Percentiles rank a stretch among this genome's conserved stretches.
phyloP scores from a whole-genome alignment of 192 early-diverging fungal genomes.

The Entomortierella lignicola region DNA sequence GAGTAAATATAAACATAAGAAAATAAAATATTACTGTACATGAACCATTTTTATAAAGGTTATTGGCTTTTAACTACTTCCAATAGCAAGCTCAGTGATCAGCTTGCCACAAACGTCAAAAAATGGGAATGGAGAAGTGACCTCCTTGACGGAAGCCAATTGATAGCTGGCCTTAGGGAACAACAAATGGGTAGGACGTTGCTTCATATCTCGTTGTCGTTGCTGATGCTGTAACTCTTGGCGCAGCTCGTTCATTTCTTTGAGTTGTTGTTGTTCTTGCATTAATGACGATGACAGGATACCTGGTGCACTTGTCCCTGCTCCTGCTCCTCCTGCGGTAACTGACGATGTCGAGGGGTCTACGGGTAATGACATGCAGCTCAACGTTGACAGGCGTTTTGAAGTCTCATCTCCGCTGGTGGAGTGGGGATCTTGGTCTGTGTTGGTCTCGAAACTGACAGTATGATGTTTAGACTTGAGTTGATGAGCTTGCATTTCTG shows the following conservation, averaged over 20 bases:
- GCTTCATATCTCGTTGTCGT: conserved; percentile 40
- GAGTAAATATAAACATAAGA: neutral
- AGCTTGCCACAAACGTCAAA: conserved; percentile 95
- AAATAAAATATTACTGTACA: too few species aligned
- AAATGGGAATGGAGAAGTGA: conserved; percentile 84
- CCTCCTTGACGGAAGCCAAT: conserved; percentile 55
- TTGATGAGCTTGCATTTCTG: neutral
- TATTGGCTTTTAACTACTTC: conserved; percentile 33
- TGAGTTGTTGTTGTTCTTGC: conserved; percentile 42
- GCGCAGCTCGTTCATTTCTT: conserved; percentile 48
- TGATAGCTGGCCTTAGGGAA: conserved; percentile 51
- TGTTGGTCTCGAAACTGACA: conserved; percentile 26
- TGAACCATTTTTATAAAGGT: too few species aligned
- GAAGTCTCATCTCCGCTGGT: neutral
- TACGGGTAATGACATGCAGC: neutral
- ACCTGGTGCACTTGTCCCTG: conserved; percentile 27
- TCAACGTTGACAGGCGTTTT: neutral
- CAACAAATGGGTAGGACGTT: conserved; percentile 47
- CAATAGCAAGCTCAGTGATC: conserved; percentile 95
- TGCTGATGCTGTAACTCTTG: conserved; percentile 43
- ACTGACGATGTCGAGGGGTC: neutral
- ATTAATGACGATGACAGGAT: conserved; percentile 31
- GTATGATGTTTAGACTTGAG: neutral
- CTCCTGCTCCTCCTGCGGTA: conserved; percentile 3
- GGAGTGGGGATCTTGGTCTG: neutral